Base-by-base conservation (phyloP, 2,329 filamentous ascomycete genomes). In the Beauveria rudraprayagi region DNA sequence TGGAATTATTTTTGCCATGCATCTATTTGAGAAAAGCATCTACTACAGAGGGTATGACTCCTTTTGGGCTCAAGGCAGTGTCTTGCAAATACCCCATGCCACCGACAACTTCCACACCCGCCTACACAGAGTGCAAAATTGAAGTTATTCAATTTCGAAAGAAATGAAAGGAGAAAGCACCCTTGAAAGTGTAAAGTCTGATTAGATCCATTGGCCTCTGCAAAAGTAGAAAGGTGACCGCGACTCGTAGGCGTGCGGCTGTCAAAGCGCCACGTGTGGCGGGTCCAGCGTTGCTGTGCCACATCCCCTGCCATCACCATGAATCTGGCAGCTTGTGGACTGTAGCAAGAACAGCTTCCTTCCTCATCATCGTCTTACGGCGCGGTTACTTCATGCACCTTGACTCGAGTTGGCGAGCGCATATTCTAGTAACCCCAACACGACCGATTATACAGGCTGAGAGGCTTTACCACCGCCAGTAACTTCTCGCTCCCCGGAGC, bases 401-500 rank as follows among this genome's bases (percentile, higher is more conserved):
- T 34, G 9, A 37, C 43, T 28, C 51, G 34, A 54, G 24, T 17
- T 22, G 28, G 14, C 17, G 48, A 46, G 57, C 40, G 51, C 58
- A 34, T 48, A 19, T 9, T n/a, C 7, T 30, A 11, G 7, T 2
- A 37, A 34, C 7, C n/a, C n/a, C 14, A 17, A 28, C 16, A 55
- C 8, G 19, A 2, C 19, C 17, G 16, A 47, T 46, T 41, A 43
- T 4, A 53, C 28, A 47, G 22, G 4, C 50, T 40, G 50, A 46
- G 56, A 34, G 16, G 50, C 41, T 58, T 58, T 40, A 40, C 61
- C 19, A 56, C 57, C 58, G 22, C 17, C 14, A 37, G 26, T 44
- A 63, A 65, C 62, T 65, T 67, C 59, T 65, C 61, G 62, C 46
- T 54, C 57, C 51, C 54, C 50, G 61, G 61, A 66, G 60, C 63